phyloP scores from a whole-genome alignment of 2,329 filamentous ascomycete species.

The Amphichorda felina region DNA sequence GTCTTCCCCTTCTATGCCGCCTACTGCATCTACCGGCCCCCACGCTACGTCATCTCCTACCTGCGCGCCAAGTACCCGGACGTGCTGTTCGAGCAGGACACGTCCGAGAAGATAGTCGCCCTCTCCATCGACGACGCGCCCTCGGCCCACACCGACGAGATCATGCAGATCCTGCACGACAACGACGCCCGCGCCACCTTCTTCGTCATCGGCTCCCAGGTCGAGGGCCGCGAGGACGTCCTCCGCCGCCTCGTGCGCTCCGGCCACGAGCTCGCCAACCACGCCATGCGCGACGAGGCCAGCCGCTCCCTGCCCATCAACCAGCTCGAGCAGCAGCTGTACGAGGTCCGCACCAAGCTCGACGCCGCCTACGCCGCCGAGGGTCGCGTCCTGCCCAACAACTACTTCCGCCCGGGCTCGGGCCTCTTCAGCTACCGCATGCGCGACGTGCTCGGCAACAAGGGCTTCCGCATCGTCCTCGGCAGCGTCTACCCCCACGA shows the following conservation, averaged over 20 bases:
- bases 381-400: constrained; percentile 32
- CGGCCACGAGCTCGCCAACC: constrained; percentile 70
- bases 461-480: constrained; percentile 65
- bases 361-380: constrained; percentile 40
- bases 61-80: constrained; percentile 63
- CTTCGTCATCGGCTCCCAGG: constrained; percentile 77
- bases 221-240: constrained; percentile 39
- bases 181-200: constrained; percentile 69
- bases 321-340: constrained; percentile 52
- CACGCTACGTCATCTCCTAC: constrained; percentile 55
- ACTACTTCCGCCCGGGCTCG: constrained; percentile 73
- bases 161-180: constrained; percentile 53
- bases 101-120: constrained; percentile 55
- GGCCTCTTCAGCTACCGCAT: constrained; percentile 71
- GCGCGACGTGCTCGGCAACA: constrained; percentile 41
- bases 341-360: constrained; percentile 50
- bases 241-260: constrained; percentile 45
- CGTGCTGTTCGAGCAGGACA: constrained; percentile 60
- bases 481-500: constrained; percentile 86
- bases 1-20: constrained; percentile 29
- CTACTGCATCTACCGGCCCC: constrained; percentile 75
- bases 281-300: constrained; percentile 81
- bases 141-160: constrained; percentile 57
- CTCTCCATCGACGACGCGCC: constrained; percentile 84
- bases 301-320: constrained; percentile 47